A percentile compares a stretch with the other conserved stretches of the same genome.
These are phyloP conservation scores for Quercus engelmannii DNA, from an alignment of 306 rosid genomes.

Conservation along the genomic window DNA sequence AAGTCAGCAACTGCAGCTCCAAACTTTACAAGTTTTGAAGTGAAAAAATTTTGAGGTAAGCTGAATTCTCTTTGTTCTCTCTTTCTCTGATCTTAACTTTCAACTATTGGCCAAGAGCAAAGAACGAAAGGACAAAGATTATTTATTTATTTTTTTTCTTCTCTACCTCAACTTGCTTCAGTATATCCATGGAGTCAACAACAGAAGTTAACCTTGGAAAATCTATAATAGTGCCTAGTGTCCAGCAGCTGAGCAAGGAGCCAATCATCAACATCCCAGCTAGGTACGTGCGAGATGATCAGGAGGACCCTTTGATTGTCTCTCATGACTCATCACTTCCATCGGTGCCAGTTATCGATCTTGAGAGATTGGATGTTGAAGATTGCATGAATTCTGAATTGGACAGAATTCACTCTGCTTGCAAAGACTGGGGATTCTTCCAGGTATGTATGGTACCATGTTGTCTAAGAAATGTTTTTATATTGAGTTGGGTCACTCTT, in stretches of 20 bases:
- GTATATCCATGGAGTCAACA: constrained; percentile 2
- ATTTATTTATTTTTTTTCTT: background rate
- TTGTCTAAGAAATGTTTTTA: too few relatives aligned
- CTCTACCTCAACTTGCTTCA: background rate
- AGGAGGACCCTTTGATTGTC: background rate
- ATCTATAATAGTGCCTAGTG: constrained; percentile 38
- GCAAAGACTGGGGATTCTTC: constrained; percentile 36
- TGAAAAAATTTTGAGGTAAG: too few relatives aligned
- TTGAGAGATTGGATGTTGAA: background rate
- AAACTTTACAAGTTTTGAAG: too few relatives aligned
- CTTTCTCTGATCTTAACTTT: too few relatives aligned
- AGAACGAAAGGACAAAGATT: background rate
- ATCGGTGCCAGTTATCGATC: constrained; percentile 25
- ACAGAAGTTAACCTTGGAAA: constrained; percentile 23
- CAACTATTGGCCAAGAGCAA: too few relatives aligned
- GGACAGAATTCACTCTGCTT: constrained; percentile 18
- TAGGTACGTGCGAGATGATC: constrained; percentile 16
- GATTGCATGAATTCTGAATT: constrained; percentile 15
- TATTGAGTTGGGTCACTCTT: too few relatives aligned
- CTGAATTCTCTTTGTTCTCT: too few relatives aligned
- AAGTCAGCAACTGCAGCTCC: too few relatives aligned
- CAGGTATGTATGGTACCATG: constrained; percentile 11
- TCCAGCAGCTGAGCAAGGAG: constrained; percentile 26
- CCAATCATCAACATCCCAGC: background rate
- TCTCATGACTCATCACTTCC: background rate